Evolutionary conservation across 1,139 yeast species (phyloP), one percentile per base, ranked within the genome.

Genomic region (Magnusiomyces ingens): DNA sequence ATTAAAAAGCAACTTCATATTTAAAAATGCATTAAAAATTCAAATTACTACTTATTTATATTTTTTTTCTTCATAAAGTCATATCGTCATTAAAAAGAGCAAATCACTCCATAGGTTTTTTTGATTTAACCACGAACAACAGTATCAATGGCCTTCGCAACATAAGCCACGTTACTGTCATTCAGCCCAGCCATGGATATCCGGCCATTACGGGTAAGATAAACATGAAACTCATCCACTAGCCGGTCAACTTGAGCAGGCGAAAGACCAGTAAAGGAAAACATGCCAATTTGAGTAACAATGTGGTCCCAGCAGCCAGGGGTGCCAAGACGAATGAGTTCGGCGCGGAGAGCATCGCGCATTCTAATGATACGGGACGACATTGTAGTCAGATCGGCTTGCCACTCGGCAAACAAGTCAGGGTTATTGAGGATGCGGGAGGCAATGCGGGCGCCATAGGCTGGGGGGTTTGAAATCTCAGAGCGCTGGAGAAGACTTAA

Each of bases 201-300:
- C 68, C 99, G 82, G 52, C 98, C 98, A 68, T 90, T 94, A 60
- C 79, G 77, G 41, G 96, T 86, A 66, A 94, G 79, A 70, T 93
- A 93, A 45, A 93, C 83, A 45, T 89, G 85, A 72, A 74, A 85
- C 65, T 87, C 81, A 53, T 79, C 77, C 64, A 85, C 81, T 67
- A 93, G 77, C 60, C 75, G 74, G 54, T 80, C 75, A 49, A 87
- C 93, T 71, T 89, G 96, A 45, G 77, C 79, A 46, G 82, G 74
- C 36, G 74, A 70, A 60, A 93, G 78, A 12, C 97, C 96, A 45
- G 97, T 91, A 75, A 79, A 93, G 55, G 91, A 88, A 71, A 93
- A 93, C 98, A 93, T 93, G 66, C 99, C 99, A 70, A 94, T 86
- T 72, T 93, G 98, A 66, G 82, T 77, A 59, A 84, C 76, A 68